Base-by-base conservation (phyloP, 2,329 filamentous ascomycete species). In the Penicillium frequentans region DNA sequence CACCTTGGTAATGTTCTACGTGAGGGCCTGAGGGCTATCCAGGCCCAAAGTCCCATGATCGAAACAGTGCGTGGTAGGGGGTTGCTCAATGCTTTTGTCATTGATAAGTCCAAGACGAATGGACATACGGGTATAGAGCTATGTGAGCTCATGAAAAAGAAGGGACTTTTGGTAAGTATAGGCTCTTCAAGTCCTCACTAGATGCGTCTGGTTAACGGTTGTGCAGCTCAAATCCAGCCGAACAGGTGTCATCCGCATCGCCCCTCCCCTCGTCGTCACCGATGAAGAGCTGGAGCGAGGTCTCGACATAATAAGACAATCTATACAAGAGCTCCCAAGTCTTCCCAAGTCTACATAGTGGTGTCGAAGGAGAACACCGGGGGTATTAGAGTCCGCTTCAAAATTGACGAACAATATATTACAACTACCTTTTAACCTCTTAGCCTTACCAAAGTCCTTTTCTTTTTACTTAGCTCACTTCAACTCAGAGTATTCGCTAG, bases 191-290 rank as follows among this genome's bases (percentile, higher is more conserved):
- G 3, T 9, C 26, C 7, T 4, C 21, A 7, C 10, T 11, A 37
- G 31, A 9, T 8, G 2, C 23, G 50, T 27, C 24, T 39, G 8
- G 26, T 26, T 27, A 27, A 31, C 46, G 14, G 37, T n/a, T 73
- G 96, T 91, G 95, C 95, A 68, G 99, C 99, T 84, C 95, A 95
- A 31, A 99, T 95, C 7, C 95, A 99, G 77, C 89, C 96, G 71
- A 97, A 98, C 77, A 98, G 26, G 26, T 9, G 26, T 99, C 75
- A 98, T 99, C 73, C 90, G 95, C 56, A 89, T 99, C 61, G 93
- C 95, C 16, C 95, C 95, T 47, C 95, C 95, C 21, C 82, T 99
- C 53, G 92, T 99, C 64, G 98, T 99, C 70, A 92, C 88, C 24
- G 92, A 98, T 70, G 84, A 88, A 58, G 86, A 99, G 78, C 88